Evolutionary conservation across 2,329 filamentous ascomycete genomes (phyloP), one percentile per base, ranked within the genome.

Genomic region (Penicillium sp.): DNA sequence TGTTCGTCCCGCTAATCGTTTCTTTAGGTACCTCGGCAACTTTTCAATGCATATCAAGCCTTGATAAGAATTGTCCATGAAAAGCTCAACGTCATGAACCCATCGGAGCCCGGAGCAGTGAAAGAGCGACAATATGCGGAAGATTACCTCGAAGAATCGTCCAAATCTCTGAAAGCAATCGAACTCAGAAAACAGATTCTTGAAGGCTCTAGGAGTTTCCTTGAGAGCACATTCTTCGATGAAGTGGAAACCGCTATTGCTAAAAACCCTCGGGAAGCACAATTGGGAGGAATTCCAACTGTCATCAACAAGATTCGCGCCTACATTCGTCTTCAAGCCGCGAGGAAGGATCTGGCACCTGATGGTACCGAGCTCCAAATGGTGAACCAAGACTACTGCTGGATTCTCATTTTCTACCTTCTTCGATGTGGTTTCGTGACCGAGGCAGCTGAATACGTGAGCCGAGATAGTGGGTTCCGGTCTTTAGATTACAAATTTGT

Each of bases 401-500:
- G 94, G 94, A 91, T 92, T 41, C 82, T 97, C 47, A 86, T 99
- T 42, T 99, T 95, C 77, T 97, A 91, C 74, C 83, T 97, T 38
- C 78, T 99, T 25, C 86, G 94, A 43, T 88, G 88, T 59, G 94
- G 94, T 47, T 87, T 96, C 62, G 82, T 94, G 50, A 82, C 83
- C 16, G 93, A 97, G 73, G 93, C 93, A 16, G 87, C 89, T 30
- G 83, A 89, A 60, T 99, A 97, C 72, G 90, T 97, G 55, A 88
- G 88, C 65, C 83, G 93, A 69, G 84, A 86, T 63, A 84, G 82
- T 63, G 88, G 90, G 57, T 97, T 99, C 81, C 85, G 90, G 65
- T 91, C 89, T 63, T 88, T 96, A 61, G 94, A 99, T 75, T 86
- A 92, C 56, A 92, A 89, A 57, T 97, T 99, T 73, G 84, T 89